Base-by-base conservation (phyloP, 345 rosid genomes). In the Diplotaxis tenuifolia region DNA sequence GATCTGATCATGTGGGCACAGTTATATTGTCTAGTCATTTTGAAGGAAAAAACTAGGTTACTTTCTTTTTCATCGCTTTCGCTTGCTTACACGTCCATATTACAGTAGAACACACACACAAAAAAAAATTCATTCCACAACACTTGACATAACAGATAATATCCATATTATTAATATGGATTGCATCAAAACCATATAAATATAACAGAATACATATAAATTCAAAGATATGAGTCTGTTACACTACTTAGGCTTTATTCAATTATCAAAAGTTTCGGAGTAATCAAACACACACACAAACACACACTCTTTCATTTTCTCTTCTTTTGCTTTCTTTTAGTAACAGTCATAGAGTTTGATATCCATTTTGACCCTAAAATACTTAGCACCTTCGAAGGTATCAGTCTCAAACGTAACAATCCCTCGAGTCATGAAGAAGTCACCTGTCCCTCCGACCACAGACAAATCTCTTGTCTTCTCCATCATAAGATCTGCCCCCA, bases 361-460 rank as follows among this genome's bases (percentile, higher is more conserved):
- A 67, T 78, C 78, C 70, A 78, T 73, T 63, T 73, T 67, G 40
- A 73, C 62, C 28, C 93, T 71, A 67, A 89, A 90, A 72, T 92
- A 92, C 22, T 84, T 83, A 1, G 75, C 81, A 10, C 95, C 89
- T 75, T 90, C 85, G 14, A 81, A 59, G 0, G 84, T 64, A 50
- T 84, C 91, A 11, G 90, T 86, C 71, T 62, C 80, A 57, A 89
- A 78, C 1, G 91, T 87, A 18, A 86, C 91, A 53, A 88, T 67
- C 21, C 98, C 95, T 29, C 91, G 72, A 1, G 87, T 65, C 96
- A 90, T 92, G 84, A 90, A 85, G 72, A 92, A 88, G 53, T 92
- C 90, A 9, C 93, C 93, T 0, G 96, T 90, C 3, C 95, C 93
- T 23, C 95, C 93, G 0, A 88, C 81, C 2, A 90, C 87, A 0